Percentiles rank a stretch among this genome's conserved stretches.
Conservation (phyloP, 495 filamentous ascomycete genomes). For the Rhizodiscina lignyota region DNA sequence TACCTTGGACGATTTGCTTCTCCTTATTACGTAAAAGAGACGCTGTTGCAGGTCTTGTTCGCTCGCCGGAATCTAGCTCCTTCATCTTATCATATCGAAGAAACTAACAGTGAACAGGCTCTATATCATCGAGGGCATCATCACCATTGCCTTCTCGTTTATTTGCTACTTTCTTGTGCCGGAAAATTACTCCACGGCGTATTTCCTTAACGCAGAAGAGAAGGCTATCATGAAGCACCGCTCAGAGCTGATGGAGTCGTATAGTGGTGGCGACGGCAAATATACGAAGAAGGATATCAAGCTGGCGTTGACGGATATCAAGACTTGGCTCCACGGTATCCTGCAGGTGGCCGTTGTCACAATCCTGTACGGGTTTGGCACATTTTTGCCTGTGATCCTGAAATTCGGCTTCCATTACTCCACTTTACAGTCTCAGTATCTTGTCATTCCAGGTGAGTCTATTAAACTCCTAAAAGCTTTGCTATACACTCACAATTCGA, state of each 20-base stretch:
- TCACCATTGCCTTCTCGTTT: conserved; percentile 45
- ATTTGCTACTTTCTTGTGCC: conserved; percentile 45
- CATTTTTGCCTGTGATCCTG: conserved; percentile 70
- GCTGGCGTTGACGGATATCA: conserved; percentile 41
- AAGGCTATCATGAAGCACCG: conserved; percentile 8
- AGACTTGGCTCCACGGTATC: conserved; percentile 43
- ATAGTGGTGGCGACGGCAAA: conserved; percentile 40
- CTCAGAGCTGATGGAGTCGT: conserved; percentile 27
- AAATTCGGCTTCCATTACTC: too few species aligned
- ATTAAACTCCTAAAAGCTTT: conserved; percentile 64
- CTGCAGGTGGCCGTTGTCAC: conserved; percentile 53
- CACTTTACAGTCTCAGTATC: conserved; percentile 27
- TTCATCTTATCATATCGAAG: too few species aligned
- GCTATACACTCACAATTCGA: too few species aligned
- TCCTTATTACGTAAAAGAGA: too few species aligned
- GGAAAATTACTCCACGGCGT: conserved; percentile 35
- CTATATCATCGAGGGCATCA: conserved; percentile 57
- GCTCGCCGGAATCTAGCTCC: too few species aligned
- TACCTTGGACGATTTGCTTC: too few species aligned
- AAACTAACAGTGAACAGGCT: conserved; percentile 10
- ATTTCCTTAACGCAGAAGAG: conserved; percentile 17
- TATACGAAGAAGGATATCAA: conserved; percentile 40
- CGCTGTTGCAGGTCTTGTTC: too few species aligned
- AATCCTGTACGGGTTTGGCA: conserved; percentile 66
- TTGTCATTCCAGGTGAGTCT: conserved; percentile 48